Evolutionary conservation across 345 rosid species (phyloP).

Genomic region (Schrenkiella parvula): DNA sequence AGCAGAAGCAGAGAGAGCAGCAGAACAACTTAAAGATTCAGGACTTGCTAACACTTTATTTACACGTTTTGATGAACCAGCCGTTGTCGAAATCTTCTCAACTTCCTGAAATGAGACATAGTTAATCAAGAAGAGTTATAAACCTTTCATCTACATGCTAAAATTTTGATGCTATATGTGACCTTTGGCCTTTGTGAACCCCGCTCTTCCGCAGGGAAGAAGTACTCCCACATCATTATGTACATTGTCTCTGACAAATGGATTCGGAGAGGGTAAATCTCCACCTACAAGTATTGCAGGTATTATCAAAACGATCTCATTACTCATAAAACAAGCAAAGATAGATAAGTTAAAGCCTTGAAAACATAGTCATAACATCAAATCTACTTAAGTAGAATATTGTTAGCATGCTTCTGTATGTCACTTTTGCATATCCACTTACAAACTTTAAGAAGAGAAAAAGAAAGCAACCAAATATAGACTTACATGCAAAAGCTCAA

Average conservation of each 20-base stretch:
- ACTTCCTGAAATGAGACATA: constrained; percentile 56
- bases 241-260: constrained; percentile 92
- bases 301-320: background rate
- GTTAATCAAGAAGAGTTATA: background rate
- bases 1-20: constrained; percentile 21
- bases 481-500: constrained; percentile 83
- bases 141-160: background rate
- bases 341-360: background rate
- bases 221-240: constrained; percentile 92
- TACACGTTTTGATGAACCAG: constrained; percentile 59
- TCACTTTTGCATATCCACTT: background rate
- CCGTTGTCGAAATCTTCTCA: constrained; percentile 88
- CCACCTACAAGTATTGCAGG: constrained; percentile 48
- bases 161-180: background rate
- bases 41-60: constrained; percentile 59
- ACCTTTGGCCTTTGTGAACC: constrained; percentile 96
- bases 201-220: constrained; percentile 89
- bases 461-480: background rate
- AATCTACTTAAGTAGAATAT: background rate
- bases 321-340: background rate
- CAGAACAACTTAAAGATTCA: constrained; percentile 44
- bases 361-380: background rate
- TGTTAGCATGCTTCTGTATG: background rate
- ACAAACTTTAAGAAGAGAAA: background rate
- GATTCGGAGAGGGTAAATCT: constrained; percentile 88